These are phyloP conservation scores for Apiospora arundinis DNA, from an alignment of 2,329 filamentous ascomycete species.

Conservation along the genomic window DNA sequence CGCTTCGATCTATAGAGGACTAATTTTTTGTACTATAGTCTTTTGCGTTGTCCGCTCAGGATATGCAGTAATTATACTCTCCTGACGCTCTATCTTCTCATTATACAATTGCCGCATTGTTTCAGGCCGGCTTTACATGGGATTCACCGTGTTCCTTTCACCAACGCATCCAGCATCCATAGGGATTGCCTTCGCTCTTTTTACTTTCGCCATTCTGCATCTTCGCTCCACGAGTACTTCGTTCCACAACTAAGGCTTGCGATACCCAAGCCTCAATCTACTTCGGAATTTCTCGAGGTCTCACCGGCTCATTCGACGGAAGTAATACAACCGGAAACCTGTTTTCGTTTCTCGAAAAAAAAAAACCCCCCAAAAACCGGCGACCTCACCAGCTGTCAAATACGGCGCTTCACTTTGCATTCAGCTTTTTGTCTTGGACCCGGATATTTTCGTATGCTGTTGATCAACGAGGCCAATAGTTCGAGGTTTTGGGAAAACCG, in stretches of 20 bases:
- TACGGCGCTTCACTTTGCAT: neutral
- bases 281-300: too few relatives aligned
- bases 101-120: constrained; percentile 13
- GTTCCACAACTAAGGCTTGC: constrained; percentile 27
- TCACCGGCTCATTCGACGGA: neutral
- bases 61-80: constrained; percentile 22
- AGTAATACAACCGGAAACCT: neutral
- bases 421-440: neutral
- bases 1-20: constrained; percentile 4
- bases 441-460: constrained; percentile 16
- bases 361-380: too few relatives aligned
- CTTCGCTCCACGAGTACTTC: constrained; percentile 32
- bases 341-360: neutral
- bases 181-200: constrained; percentile 35
- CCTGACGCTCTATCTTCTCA: neutral
- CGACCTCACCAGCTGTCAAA: neutral
- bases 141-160: constrained; percentile 10
- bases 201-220: constrained; percentile 32
- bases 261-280: constrained; percentile 12
- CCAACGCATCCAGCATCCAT: constrained; percentile 27
- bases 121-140: constrained; percentile 1
- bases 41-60: constrained; percentile 16
- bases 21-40: constrained; percentile 16
- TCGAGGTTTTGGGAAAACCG: constrained; percentile 6
- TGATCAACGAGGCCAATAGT: neutral